A percentile compares a stretch with the other conserved stretches of the same genome.
These are phyloP conservation scores for Panaeolus papilionaceus DNA, from an alignment of 768 basidiomycete genomes.

Conservation along the genomic window DNA sequence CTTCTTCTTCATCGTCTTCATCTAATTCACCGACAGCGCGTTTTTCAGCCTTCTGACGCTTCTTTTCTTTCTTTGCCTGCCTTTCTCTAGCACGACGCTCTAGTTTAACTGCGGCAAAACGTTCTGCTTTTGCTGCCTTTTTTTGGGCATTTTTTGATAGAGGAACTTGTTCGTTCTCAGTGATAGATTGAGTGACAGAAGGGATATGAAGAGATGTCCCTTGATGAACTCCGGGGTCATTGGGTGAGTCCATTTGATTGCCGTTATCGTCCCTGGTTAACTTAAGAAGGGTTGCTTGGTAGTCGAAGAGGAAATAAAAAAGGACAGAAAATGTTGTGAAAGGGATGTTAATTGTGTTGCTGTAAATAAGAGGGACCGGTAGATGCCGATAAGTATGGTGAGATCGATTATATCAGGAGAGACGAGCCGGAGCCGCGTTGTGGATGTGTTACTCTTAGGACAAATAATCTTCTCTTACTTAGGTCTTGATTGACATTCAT, in stretches of 20 bases:
- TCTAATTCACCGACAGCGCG: slow-evolving; percentile 70
- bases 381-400: slow-evolving; percentile 45
- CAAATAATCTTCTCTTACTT: slow-evolving; percentile 29
- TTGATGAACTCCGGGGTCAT: not conserved
- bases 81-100: slow-evolving; percentile 81
- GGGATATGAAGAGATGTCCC: not conserved
- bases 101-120: slow-evolving; percentile 68
- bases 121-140: slow-evolving; percentile 73
- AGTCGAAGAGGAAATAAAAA: not conserved
- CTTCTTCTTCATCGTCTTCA: slow-evolving; percentile 47
- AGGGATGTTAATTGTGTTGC: not conserved
- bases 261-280: slow-evolving; percentile 13
- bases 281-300: slow-evolving; percentile 6
- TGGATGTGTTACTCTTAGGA: slow-evolving; percentile 27
- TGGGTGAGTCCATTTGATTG: slow-evolving; percentile 9
- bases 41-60: slow-evolving; percentile 61
- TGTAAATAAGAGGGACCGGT: slow-evolving; percentile 35
- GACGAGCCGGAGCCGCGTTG: slow-evolving; percentile 30
- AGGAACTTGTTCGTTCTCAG: slow-evolving; percentile 27
- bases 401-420: slow-evolving; percentile 46
- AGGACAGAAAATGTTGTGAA: not conserved
- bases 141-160: slow-evolving; percentile 85
- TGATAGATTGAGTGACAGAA: not conserved
- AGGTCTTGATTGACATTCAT: slow-evolving; percentile 24
- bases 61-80: slow-evolving; percentile 78